Conservation (phyloP, 192 early-diverging fungal genomes). For the Coemansia nantahalensis region DNA sequence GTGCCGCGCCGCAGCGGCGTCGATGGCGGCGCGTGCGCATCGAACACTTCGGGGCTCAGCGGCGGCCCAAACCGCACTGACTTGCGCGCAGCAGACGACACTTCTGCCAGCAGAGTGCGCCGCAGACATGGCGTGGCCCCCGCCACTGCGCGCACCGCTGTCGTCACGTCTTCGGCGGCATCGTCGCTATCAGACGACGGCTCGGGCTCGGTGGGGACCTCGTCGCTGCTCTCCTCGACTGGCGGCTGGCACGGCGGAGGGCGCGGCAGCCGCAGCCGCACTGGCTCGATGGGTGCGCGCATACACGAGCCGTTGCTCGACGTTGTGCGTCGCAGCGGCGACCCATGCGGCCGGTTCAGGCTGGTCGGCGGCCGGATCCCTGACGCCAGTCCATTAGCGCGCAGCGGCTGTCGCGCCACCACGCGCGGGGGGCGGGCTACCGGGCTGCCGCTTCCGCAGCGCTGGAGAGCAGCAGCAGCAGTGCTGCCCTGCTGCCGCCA, state of each 20-base stretch:
- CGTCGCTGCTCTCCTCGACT: conserved; percentile 9
- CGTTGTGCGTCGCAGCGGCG: conserved; percentile 38
- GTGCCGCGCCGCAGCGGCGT: conserved; percentile 60
- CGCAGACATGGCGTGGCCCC: neutral
- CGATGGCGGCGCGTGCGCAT: conserved; percentile 51
- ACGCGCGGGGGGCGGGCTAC: no score
- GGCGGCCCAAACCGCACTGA: conserved; percentile 57
- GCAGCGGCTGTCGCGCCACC: no score
- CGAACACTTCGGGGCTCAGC: conserved; percentile 62
- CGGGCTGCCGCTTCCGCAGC: no score
- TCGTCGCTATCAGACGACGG: conserved; percentile 19
- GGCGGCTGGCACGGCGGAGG: neutral
- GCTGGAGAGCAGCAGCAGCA: neutral
- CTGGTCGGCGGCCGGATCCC: no score
- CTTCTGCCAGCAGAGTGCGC: conserved; percentile 1
- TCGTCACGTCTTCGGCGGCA: no score
- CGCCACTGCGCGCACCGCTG: no score
- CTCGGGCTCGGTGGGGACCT: conserved; percentile 35
- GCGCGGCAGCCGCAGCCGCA: neutral
- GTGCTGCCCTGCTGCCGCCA: neutral
- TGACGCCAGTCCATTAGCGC: no score
- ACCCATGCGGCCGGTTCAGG: no score
- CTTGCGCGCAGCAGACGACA: conserved; percentile 18
- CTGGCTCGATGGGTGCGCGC: no score
- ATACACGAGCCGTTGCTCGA: conserved; percentile 10